These are phyloP conservation scores for Hyaloscypha hepaticicola DNA, from an alignment of 495 filamentous ascomycete species.

Conservation along the genomic window DNA sequence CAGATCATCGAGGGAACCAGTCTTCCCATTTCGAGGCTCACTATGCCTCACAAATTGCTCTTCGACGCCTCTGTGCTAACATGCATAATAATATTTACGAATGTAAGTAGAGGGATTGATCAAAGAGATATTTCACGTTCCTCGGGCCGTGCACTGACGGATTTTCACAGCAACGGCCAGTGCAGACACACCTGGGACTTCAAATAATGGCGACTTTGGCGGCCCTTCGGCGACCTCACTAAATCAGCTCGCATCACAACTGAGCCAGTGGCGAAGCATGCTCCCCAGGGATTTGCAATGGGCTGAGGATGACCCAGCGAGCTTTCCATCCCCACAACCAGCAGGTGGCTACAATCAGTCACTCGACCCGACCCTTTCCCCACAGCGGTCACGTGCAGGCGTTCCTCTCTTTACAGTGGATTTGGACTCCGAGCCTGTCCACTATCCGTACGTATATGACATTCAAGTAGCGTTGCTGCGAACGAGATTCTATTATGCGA, in stretches of 20 bases:
- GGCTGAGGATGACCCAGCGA: slow-evolving; percentile 48
- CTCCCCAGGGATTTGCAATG: slow-evolving; percentile 54
- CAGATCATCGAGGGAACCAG: slow-evolving; percentile 48
- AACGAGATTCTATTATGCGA: slow-evolving; percentile 58
- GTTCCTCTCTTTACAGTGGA: slow-evolving; percentile 47
- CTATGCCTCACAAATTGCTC: slow-evolving; percentile 57
- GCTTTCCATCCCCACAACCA: slow-evolving; percentile 34
- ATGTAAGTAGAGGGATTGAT: slow-evolving; percentile 35
- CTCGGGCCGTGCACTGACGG: neutral
- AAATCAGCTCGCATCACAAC: slow-evolving; percentile 47
- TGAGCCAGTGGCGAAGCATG: slow-evolving; percentile 55
- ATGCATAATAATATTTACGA: slow-evolving; percentile 51
- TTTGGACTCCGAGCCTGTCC: slow-evolving; percentile 41
- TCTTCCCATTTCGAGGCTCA: slow-evolving; percentile 53
- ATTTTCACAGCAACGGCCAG: slow-evolving; percentile 18
- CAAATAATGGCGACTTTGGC: slow-evolving; percentile 11
- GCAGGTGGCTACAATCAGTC: slow-evolving; percentile 9
- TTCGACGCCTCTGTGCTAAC: slow-evolving; percentile 50
- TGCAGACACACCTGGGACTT: slow-evolving; percentile 15
- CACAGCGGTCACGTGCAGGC: slow-evolving; percentile 2
- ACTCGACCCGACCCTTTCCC: slow-evolving; percentile 28
- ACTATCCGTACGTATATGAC: slow-evolving; percentile 51
- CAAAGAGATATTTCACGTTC: neutral
- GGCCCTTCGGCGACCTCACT: slow-evolving; percentile 40
- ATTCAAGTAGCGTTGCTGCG: slow-evolving; percentile 55